phyloP scores from a whole-genome alignment of 306 rosid genomes.

The Ochetophila trinervis region DNA sequence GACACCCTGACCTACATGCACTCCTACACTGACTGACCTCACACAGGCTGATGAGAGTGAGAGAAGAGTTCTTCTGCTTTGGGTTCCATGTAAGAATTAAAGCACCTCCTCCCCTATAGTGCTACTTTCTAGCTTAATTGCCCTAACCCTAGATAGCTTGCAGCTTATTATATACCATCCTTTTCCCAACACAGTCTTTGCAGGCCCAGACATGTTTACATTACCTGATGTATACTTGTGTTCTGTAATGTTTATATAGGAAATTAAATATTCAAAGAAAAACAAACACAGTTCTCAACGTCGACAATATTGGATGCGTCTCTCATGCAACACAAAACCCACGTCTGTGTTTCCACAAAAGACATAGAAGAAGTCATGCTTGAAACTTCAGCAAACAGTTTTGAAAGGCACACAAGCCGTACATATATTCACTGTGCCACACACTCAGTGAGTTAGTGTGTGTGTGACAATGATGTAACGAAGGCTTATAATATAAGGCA shows the following conservation, averaged over 20 bases:
- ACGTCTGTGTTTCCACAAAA: slow-evolving; percentile 46
- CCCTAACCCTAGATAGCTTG: slow-evolving; percentile 18
- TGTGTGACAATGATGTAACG: slow-evolving; percentile 65
- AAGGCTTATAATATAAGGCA: slow-evolving; percentile 30
- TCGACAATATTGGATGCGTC: slow-evolving; percentile 28
- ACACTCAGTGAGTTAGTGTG: slow-evolving; percentile 29
- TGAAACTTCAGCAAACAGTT: slow-evolving; percentile 69
- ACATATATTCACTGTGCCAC: slow-evolving; percentile 45
- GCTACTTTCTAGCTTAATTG: background rate
- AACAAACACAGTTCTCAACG: slow-evolving; percentile 39
- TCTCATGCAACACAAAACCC: slow-evolving; percentile 43
- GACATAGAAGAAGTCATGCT: slow-evolving; percentile 47
- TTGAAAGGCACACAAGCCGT: slow-evolving; percentile 47
- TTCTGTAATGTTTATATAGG: too few relatives aligned
- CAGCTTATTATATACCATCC: slow-evolving; percentile 4
- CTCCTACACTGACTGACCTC: slow-evolving; percentile 43
- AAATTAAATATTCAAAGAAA: slow-evolving; percentile 1
- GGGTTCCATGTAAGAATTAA: slow-evolving; percentile 27
- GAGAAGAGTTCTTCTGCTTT: slow-evolving; percentile 23
- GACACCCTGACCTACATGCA: slow-evolving; percentile 32
- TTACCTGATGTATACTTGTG: slow-evolving; percentile 14
- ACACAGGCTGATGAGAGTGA: slow-evolving; percentile 17
- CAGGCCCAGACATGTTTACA: slow-evolving; percentile 32
- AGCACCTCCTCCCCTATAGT: background rate
- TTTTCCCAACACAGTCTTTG: background rate